Evolutionary conservation across 805 yeast species (phyloP), one percentile per base, ranked within the genome.

Genomic region (Candida yuanshanica): DNA sequence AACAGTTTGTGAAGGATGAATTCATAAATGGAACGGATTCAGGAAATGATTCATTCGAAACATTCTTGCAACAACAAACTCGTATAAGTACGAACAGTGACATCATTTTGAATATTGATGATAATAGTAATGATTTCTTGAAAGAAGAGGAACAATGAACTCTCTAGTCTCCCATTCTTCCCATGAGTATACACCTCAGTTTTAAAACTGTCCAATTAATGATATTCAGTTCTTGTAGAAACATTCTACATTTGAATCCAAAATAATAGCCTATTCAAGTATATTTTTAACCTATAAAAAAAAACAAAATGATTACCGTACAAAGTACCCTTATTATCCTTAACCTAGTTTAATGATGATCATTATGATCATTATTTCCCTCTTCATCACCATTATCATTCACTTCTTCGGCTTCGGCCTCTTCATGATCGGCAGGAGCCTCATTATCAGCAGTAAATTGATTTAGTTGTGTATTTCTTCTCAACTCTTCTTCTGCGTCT

Each of bases 1-100:
- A 43, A 11, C 46, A 43, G 27, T 43, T 39, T 33, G 46, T 43
- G 8, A 43, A 43, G 23, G 43, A 43, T 20, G 47, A 37, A 7
- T 37, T 41, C 21, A 41, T 40, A 6, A 29, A 25, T 14, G 18
- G 31, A 14, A n/a, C n/a, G n/a, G 31, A 27, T 3, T 13, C 17
- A 6, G 25, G 24, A n/a, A 21, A 20, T n/a, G 25, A 21, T 18
- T 7, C 36, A 14, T 33, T 33, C 7, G 36, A 33, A 10, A 22
- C 25, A n/a, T 33, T 33, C 6, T 18, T 33, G 21, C 36, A 33
- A 18, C 34, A 31, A 18, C 34, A 31, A 12, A 18, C 31, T 6
- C 31, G 16, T 10, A 18, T 16, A 18, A 14, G 16, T 11, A 27
- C 31, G 7, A 18, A 27, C 16, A 27, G 18, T 18, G 31, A 27